phyloP scores from a whole-genome alignment of 164 flowering plant genomes.

The Aristolochia fimbriata region DNA sequence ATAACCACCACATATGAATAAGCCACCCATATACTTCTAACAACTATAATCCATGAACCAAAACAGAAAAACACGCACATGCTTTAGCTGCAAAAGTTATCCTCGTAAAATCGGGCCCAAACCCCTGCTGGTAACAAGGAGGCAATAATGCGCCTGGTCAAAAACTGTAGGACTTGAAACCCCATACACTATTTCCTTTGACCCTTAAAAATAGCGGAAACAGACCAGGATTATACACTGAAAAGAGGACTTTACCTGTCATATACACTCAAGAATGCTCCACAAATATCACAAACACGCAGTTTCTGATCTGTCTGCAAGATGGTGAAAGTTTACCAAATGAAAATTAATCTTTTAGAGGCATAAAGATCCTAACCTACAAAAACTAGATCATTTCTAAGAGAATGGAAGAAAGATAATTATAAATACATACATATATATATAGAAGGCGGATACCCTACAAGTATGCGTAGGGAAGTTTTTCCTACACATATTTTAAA shows the following conservation, averaged over 20 bases:
- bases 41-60: constrained; percentile 49
- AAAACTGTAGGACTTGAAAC: constrained; percentile 73
- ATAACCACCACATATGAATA: background rate
- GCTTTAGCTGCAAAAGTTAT: constrained; percentile 97
- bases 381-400: background rate
- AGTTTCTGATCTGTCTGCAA: constrained; percentile 98
- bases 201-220: constrained; percentile 18
- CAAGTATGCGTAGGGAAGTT: no score
- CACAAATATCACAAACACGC: constrained; percentile 98
- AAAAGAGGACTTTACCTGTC: constrained; percentile 57
- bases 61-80: constrained; percentile 95
- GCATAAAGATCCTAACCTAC: background rate
- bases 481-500: no score
- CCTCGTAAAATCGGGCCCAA: constrained; percentile 99
- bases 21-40: constrained; percentile 8
- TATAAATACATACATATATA: no score
- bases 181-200: constrained; percentile 43
- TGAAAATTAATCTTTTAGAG: background rate
- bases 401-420: no score
- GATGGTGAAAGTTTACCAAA: constrained; percentile 1
- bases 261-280: constrained; percentile 96
- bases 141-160: constrained; percentile 75
- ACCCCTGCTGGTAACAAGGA: constrained; percentile 99
- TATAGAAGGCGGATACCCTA: no score
- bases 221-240: background rate